phyloP scores from a whole-genome alignment of 768 basidiomycete species.

The Phylloporus sp. region DNA sequence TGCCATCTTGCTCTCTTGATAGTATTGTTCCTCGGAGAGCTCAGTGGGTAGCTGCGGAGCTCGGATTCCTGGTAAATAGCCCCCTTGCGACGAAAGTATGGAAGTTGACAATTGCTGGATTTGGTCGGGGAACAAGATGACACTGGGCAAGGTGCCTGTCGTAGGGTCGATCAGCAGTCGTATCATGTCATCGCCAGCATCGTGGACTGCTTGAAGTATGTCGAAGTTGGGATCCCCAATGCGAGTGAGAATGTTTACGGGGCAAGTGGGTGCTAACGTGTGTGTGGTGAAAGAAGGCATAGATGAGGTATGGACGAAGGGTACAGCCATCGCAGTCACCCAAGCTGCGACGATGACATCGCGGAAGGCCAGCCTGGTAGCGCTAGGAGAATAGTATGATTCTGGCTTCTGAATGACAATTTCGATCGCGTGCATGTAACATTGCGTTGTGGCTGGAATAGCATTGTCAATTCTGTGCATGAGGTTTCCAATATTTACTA shows the following conservation, averaged over 20 bases:
- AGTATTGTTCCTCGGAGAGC: slow-evolving; percentile 25
- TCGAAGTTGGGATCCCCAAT: slow-evolving; percentile 34
- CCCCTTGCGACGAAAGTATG: slow-evolving; percentile 34
- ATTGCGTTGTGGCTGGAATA: slow-evolving; percentile 28
- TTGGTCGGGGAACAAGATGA: slow-evolving; percentile 40
- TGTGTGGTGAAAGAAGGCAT: slow-evolving; percentile 19
- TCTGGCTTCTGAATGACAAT: slow-evolving; percentile 33
- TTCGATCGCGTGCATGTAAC: slow-evolving; percentile 42
- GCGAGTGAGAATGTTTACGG: slow-evolving; percentile 19
- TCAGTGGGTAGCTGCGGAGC: slow-evolving; percentile 16
- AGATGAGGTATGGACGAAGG: slow-evolving; percentile 21
- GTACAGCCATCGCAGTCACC: slow-evolving; percentile 31
- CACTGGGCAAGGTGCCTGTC: slow-evolving; percentile 37
- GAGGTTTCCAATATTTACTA: slow-evolving; percentile 39
- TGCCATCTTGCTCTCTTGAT: slow-evolving; percentile 27
- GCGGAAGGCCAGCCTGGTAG: slow-evolving; percentile 28
- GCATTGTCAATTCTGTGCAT: slow-evolving; percentile 27
- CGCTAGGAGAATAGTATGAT: slow-evolving; percentile 10
- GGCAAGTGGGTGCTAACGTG: slow-evolving; percentile 16
- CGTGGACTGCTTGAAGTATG: slow-evolving; percentile 32
- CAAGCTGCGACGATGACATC: slow-evolving; percentile 39
- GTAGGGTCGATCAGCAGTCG: slow-evolving; percentile 31
- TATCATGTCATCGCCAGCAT: slow-evolving; percentile 31
- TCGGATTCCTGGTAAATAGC: slow-evolving; percentile 33
- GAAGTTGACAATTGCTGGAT: slow-evolving; percentile 31